Percentiles rank a stretch among this genome's conserved stretches.
phyloP scores from a whole-genome alignment of 106 monocot genomes.

The Allium cepa region DNA sequence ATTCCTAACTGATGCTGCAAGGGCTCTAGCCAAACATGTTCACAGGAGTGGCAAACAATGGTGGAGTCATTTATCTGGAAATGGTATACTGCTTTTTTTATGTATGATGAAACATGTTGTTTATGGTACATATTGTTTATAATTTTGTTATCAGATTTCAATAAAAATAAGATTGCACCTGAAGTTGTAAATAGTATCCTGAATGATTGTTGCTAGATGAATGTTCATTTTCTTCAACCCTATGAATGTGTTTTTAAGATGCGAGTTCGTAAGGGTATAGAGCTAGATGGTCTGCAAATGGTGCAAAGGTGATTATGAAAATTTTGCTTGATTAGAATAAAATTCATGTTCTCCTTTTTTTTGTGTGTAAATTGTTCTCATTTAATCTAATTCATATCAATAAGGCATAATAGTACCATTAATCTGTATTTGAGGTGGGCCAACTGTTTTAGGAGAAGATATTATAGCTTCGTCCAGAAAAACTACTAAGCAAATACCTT shows the following conservation, averaged over 20 bases:
- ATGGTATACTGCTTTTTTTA: slow-evolving; percentile 21
- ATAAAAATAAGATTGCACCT: slow-evolving; percentile 48
- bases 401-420: too few relatives aligned
- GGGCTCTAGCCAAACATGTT: slow-evolving; percentile 93
- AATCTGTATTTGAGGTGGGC: too few relatives aligned
- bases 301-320: slow-evolving; percentile 46
- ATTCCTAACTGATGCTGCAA: slow-evolving; percentile 67
- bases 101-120: background rate
- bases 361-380: background rate
- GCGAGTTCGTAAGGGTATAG: slow-evolving; percentile 71
- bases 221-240: slow-evolving; percentile 48
- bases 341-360: background rate
- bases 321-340: background rate
- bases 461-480: background rate
- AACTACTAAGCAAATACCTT: background rate
- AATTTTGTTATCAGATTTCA: slow-evolving; percentile 39
- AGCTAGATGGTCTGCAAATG: slow-evolving; percentile 85
- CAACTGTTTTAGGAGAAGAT: background rate
- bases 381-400: too few relatives aligned
- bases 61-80: slow-evolving; percentile 71
- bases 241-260: slow-evolving; percentile 65
- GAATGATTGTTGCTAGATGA: slow-evolving; percentile 74
- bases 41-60: slow-evolving; percentile 62
- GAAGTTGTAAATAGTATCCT: slow-evolving; percentile 40
- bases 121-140: background rate